Conservation (phyloP, 805 yeast genomes). For the Lipomyces orientalis region DNA sequence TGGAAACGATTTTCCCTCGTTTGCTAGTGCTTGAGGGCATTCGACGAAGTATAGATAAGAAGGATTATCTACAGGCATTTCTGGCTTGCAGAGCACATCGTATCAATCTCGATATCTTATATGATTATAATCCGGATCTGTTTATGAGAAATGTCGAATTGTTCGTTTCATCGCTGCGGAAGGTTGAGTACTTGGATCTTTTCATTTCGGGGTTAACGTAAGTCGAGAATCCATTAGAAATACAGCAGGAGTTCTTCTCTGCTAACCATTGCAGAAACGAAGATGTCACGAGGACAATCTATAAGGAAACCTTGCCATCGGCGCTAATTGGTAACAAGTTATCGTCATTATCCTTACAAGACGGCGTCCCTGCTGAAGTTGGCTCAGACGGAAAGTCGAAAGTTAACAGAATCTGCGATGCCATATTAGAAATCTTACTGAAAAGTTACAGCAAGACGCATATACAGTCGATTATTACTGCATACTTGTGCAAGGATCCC, state of each 20-base stretch:
- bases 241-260: background rate
- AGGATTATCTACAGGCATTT: conserved; percentile 75
- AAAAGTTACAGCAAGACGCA: conserved; percentile 59
- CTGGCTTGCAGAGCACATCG: conserved; percentile 86
- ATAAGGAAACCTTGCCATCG: conserved; percentile 66
- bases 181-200: conserved; percentile 79
- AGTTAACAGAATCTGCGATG: conserved; percentile 77
- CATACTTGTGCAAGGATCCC: conserved; percentile 89
- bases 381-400: conserved; percentile 43
- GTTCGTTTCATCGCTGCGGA: conserved; percentile 72
- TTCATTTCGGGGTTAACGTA: conserved; percentile 74
- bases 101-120: conserved; percentile 84
- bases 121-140: conserved; percentile 80
- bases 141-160: conserved; percentile 67
- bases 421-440: conserved; percentile 62
- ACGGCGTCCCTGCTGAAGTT: background rate
- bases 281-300: conserved; percentile 81
- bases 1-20: conserved; percentile 92
- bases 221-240: background rate
- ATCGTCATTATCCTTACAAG: conserved; percentile 32
- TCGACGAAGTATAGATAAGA: conserved; percentile 65
- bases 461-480: conserved; percentile 81
- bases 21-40: conserved; percentile 88
- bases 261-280: conserved; percentile 59
- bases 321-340: conserved; percentile 2